Conservation (phyloP, 2,329 filamentous ascomycete species). For the Exophiala sideris region DNA sequence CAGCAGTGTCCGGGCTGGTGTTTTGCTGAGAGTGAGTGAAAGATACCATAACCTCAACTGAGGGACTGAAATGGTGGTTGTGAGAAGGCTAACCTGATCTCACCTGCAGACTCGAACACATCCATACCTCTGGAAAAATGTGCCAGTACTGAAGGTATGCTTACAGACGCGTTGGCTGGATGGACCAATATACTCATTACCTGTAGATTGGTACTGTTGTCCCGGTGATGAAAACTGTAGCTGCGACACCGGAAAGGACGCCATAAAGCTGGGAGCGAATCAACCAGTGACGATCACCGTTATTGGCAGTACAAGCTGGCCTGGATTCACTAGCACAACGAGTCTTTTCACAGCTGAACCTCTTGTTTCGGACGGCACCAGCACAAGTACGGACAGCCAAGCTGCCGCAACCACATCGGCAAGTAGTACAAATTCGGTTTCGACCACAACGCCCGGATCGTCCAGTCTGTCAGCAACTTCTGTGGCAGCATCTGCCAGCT, state of each 20-base stretch:
- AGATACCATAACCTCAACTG: neutral
- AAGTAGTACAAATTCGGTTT: neutral
- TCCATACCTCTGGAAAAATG: slow-evolving; percentile 13
- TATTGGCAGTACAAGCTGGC: slow-evolving; percentile 19
- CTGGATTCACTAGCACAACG: slow-evolving; percentile 9
- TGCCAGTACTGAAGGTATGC: neutral
- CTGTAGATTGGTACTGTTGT: slow-evolving; percentile 5
- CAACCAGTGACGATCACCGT: slow-evolving; percentile 12
- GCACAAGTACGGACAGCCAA: neutral
- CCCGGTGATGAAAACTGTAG: slow-evolving; percentile 4
- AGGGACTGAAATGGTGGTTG: neutral
- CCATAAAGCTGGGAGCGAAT: slow-evolving; percentile 7
- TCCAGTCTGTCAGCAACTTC: neutral
- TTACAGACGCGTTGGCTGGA: neutral
- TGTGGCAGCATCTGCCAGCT: neutral
- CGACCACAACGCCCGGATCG: neutral
- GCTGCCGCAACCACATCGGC: neutral
- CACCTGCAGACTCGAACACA: slow-evolving; percentile 5
- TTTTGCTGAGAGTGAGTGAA: slow-evolving; percentile 14
- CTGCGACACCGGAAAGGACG: slow-evolving; percentile 12
- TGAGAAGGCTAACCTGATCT: too few species aligned
- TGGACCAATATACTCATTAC: too few species aligned
- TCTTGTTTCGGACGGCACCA: slow-evolving; percentile 10
- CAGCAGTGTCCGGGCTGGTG: slow-evolving; percentile 16
- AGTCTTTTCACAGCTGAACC: slow-evolving; percentile 4